A percentile compares a stretch with the other conserved stretches of the same genome.
Conservation (phyloP, 2,329 filamentous ascomycete genomes). For the Aureobasidium musti region DNA sequence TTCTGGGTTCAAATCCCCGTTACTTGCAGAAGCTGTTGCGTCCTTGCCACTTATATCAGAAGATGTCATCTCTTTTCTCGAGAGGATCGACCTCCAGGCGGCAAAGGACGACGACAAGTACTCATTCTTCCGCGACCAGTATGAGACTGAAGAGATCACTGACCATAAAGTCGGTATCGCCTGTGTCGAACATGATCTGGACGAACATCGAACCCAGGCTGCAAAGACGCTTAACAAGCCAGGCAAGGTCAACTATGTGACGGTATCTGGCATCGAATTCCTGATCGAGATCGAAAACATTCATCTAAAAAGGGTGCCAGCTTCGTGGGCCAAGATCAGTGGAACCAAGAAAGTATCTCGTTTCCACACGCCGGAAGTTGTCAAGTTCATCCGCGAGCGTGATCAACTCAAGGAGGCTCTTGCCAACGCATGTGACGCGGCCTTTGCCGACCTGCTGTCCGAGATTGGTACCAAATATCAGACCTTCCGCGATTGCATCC, state of each 20-base stretch:
- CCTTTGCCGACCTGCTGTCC: conserved; percentile 70
- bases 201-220: conserved; percentile 71
- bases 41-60: conserved; percentile 75
- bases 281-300: conserved; percentile 87
- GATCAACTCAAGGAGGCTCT: conserved; percentile 95
- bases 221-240: conserved; percentile 71
- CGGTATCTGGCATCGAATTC: conserved; percentile 88
- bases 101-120: conserved; percentile 91
- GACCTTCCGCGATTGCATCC: conserved; percentile 81
- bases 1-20: conserved; percentile 69
- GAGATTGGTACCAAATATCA: conserved; percentile 85
- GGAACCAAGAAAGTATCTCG: conserved; percentile 90
- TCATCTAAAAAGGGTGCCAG: conserved; percentile 82
- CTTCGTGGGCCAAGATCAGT: conserved; percentile 92
- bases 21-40: conserved; percentile 71
- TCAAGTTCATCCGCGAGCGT: conserved; percentile 78
- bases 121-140: conserved; percentile 81
- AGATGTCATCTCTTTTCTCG: conserved; percentile 72
- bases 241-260: conserved; percentile 70
- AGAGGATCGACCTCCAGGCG: conserved; percentile 80
- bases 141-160: conserved; percentile 85
- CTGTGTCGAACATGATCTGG: conserved; percentile 85
- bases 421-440: conserved; percentile 84
- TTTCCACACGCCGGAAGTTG: conserved; percentile 91
- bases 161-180: conserved; percentile 91